Conservation (phyloP, 2,329 filamentous ascomycete species). For the Xylaria sp. region DNA sequence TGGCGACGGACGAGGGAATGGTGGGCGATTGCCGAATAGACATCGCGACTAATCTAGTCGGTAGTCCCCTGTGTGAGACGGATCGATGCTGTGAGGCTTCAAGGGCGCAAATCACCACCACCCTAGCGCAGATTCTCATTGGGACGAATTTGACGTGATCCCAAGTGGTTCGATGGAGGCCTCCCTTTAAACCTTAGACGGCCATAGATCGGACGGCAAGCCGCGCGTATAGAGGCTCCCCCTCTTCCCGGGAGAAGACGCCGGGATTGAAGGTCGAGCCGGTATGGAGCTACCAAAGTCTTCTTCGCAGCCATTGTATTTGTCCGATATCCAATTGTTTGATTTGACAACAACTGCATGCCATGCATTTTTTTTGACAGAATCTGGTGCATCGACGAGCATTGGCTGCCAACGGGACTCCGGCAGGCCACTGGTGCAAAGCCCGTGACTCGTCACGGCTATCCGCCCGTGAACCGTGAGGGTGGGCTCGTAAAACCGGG, state of each 20-base stretch:
- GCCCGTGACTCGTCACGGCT: background rate
- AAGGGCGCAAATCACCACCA: conserved; percentile 20
- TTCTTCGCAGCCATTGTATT: background rate
- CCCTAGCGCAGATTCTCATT: conserved; percentile 37
- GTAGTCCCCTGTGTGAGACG: background rate
- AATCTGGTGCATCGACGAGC: conserved; percentile 7
- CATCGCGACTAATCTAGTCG: background rate
- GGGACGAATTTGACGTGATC: conserved; percentile 29
- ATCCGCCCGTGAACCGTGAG: conserved; percentile 12
- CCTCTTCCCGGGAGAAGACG: conserved; percentile 8
- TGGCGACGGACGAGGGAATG: conserved; percentile 15
- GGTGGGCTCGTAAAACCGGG: conserved; percentile 4
- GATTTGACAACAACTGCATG: background rate
- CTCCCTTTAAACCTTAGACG: background rate
- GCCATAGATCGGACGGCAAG: background rate
- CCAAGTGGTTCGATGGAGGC: conserved; percentile 39
- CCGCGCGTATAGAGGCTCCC: conserved; percentile 6
- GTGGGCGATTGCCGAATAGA: background rate
- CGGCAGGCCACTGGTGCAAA: conserved; percentile 7
- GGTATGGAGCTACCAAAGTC: background rate
- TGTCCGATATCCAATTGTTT: background rate
- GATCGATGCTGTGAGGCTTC: conserved; percentile 11
- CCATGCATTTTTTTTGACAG: conserved; percentile 6
- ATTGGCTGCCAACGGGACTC: conserved; percentile 6
- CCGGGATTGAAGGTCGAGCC: background rate